These are phyloP conservation scores for Aureobasidium vineae DNA, from an alignment of 2,329 filamentous ascomycete genomes.

Conservation along the genomic window DNA sequence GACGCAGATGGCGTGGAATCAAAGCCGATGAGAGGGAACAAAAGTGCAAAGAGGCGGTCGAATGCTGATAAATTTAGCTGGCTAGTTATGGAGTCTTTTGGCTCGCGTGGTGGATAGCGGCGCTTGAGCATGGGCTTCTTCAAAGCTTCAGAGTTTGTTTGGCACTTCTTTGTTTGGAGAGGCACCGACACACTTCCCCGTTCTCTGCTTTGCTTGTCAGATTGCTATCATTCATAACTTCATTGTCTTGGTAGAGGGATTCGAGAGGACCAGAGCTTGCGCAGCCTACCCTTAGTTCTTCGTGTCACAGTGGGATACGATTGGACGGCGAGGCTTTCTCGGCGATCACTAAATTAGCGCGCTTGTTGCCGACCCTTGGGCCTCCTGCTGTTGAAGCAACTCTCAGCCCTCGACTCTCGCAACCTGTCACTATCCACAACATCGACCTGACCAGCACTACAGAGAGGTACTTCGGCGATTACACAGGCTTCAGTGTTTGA, in stretches of 20 bases:
- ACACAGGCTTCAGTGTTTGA: neutral
- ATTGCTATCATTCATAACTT: neutral
- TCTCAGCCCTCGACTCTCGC: neutral
- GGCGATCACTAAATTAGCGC: conserved; percentile 9
- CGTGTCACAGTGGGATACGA: neutral
- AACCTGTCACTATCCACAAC: neutral
- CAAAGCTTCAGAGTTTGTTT: conserved; percentile 10
- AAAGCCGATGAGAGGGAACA: no score
- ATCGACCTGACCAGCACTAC: neutral
- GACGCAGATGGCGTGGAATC: neutral
- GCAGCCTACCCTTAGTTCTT: neutral
- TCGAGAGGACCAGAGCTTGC: no score
- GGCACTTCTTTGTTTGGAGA: conserved; percentile 3
- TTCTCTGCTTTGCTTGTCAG: neutral
- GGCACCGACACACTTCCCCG: neutral
- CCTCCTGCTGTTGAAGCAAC: neutral
- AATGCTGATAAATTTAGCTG: neutral
- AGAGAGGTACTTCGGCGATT: neutral
- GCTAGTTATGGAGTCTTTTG: neutral
- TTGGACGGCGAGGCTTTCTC: conserved; percentile 7
- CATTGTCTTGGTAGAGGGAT: neutral
- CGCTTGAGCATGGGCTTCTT: neutral
- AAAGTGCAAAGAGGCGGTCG: neutral
- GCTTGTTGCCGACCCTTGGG: conserved; percentile 5
- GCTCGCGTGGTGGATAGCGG: conserved; percentile 9